Evolutionary conservation across 495 filamentous ascomycete genomes (phyloP).

Genomic region (Penicillium macrosclerotiorum): DNA sequence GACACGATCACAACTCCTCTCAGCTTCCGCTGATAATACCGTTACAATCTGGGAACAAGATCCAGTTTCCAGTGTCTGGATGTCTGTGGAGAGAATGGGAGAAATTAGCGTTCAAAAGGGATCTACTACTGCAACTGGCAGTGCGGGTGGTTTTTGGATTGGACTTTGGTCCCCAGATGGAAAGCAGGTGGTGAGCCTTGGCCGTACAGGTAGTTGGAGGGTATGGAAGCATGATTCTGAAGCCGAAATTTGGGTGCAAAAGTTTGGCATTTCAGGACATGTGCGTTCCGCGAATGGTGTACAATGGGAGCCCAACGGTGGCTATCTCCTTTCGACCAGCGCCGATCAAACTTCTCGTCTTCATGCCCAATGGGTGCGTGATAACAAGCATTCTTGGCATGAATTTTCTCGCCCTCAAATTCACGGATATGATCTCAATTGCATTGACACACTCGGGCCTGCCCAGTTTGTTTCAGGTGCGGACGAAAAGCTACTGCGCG

Average conservation of each 20-base stretch:
- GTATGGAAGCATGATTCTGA: constrained; percentile 62
- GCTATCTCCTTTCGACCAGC: constrained; percentile 83
- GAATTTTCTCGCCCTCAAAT: constrained; percentile 96
- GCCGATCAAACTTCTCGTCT: constrained; percentile 94
- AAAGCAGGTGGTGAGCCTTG: constrained; percentile 70
- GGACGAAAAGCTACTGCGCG: constrained; percentile 93
- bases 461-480: constrained; percentile 89
- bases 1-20: constrained; percentile 68
- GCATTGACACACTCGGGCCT: constrained; percentile 69
- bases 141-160: constrained; percentile 93
- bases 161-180: constrained; percentile 88
- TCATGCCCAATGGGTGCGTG: constrained; percentile 76
- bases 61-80: constrained; percentile 79
- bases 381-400: constrained; percentile 68
- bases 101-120: constrained; percentile 94
- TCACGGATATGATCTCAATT: constrained; percentile 97
- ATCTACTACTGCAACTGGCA: constrained; percentile 91
- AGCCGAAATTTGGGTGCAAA: constrained; percentile 69
- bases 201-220: constrained; percentile 91
- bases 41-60: constrained; percentile 91
- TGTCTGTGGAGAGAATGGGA: constrained; percentile 77
- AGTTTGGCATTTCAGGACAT: constrained; percentile 79
- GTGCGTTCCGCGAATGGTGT: constrained; percentile 74
- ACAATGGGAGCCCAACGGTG: constrained; percentile 79
- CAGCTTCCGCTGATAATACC: constrained; percentile 93